phyloP scores from a whole-genome alignment of 75 land plant species.

The Pseudotsuga menziesii region DNA sequence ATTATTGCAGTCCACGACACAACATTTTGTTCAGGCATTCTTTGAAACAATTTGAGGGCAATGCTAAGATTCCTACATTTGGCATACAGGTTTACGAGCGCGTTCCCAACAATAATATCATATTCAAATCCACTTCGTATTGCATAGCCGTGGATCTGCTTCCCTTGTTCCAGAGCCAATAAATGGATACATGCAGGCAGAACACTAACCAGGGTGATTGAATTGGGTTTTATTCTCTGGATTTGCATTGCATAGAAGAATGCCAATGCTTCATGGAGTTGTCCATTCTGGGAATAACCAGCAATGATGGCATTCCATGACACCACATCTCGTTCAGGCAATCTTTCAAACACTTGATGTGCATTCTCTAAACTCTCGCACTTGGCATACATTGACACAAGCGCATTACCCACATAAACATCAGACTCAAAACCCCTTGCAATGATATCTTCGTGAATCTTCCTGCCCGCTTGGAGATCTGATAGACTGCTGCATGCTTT shows the following conservation, averaged over 20 bases:
- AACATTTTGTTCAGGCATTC: conserved; percentile 6
- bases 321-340: conserved; percentile 13
- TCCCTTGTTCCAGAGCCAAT: conserved; percentile 11
- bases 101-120: conserved; percentile 6
- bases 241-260: conserved; percentile 18
- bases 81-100: conserved; percentile 26
- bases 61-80: conserved; percentile 12
- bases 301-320: conserved; percentile 18
- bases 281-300: conserved; percentile 5
- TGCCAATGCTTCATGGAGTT: conserved; percentile 8
- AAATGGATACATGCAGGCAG: conserved; percentile 10
- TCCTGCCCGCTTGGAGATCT: neutral
- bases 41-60: conserved; percentile 15
- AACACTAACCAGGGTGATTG: conserved; percentile 4
- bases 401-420: conserved; percentile 5
- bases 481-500: conserved; percentile 35
- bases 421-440: neutral
- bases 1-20: conserved; percentile 32
- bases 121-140: neutral
- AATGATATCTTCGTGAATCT: neutral
- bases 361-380: conserved; percentile 14
- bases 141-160: conserved; percentile 8
- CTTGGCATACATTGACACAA: conserved; percentile 12
- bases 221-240: conserved; percentile 5
- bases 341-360: conserved; percentile 15